Evolutionary conservation across 2,329 filamentous ascomycete genomes (phyloP).

Genomic region (Colletotrichum plurivorum): DNA sequence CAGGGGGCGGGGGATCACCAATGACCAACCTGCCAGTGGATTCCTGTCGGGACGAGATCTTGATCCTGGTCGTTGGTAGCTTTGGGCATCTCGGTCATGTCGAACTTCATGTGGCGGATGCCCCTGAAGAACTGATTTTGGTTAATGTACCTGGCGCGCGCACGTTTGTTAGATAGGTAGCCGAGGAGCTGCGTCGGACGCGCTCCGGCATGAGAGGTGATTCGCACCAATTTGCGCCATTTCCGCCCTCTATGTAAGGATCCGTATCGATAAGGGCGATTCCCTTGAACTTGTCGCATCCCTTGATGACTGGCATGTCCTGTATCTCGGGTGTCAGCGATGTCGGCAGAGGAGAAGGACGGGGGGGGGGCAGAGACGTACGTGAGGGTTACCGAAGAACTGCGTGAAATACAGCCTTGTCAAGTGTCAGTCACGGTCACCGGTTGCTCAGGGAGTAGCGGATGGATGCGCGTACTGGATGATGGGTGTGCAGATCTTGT

Average conservation of each 20-base stretch:
- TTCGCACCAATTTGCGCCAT: conserved; percentile 19
- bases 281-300: conserved; percentile 58
- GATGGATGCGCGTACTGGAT: conserved; percentile 62
- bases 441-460: too few species aligned
- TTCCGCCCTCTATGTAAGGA: conserved; percentile 59
- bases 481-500: conserved; percentile 73
- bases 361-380: conserved; percentile 57
- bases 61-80: conserved; percentile 49
- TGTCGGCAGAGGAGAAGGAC: too few species aligned
- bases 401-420: conserved; percentile 74
- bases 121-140: conserved; percentile 67
- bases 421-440: too few species aligned
- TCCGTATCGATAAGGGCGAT: conserved; percentile 80
- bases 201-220: too few species aligned
- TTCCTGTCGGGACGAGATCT: conserved; percentile 57
- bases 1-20: too few species aligned
- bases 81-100: conserved; percentile 65
- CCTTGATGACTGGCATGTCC: conserved; percentile 62
- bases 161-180: too few species aligned
- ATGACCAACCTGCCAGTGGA: conserved; percentile 71
- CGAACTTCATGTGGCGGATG: conserved; percentile 70
- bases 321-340: too few species aligned
- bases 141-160: conserved; percentile 64
- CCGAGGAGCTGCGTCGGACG: too few species aligned
- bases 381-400: conserved; percentile 75